Evolutionary conservation across 495 filamentous ascomycete genomes (phyloP).

Genomic region (Entonaema liquescens): DNA sequence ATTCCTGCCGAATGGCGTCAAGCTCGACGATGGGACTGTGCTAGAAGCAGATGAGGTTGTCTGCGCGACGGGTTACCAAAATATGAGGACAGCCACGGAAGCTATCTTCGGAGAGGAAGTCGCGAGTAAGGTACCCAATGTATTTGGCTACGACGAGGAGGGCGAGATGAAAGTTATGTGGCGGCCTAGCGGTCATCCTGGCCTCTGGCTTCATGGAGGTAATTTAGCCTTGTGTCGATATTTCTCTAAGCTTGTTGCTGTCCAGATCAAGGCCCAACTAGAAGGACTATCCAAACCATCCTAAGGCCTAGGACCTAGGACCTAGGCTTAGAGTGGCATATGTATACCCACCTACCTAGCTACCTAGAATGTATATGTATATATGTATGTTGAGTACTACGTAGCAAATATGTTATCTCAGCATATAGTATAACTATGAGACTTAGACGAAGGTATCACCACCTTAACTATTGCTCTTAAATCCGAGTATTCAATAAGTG

Average conservation of each 20-base stretch:
- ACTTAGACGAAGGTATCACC: background rate
- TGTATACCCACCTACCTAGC: background rate
- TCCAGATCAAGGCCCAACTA: conserved; percentile 78
- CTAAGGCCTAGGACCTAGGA: too few species aligned
- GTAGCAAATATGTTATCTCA: too few species aligned
- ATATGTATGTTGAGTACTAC: background rate
- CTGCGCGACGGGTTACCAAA: conserved; percentile 84
- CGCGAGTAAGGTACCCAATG: conserved; percentile 68
- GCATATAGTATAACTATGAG: too few species aligned
- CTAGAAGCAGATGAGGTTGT: conserved; percentile 82
- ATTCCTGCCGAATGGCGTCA: conserved; percentile 67
- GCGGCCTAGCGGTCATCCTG: conserved; percentile 73
- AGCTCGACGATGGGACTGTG: conserved; percentile 71
- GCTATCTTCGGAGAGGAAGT: conserved; percentile 75
- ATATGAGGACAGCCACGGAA: conserved; percentile 73
- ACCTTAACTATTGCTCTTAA: background rate
- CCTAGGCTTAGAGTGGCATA: conserved; percentile 1
- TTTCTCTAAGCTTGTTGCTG: conserved; percentile 72
- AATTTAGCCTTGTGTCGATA: conserved; percentile 79
- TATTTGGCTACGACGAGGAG: conserved; percentile 83
- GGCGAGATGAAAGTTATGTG: conserved; percentile 80
- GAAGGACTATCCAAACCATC: conserved; percentile 55
- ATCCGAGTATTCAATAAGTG: background rate
- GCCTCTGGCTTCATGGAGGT: conserved; percentile 86
- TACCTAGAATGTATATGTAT: background rate